These are phyloP conservation scores for Populus trichocarpa DNA, from an alignment of 441 rosid genomes.

Conservation along the genomic window DNA sequence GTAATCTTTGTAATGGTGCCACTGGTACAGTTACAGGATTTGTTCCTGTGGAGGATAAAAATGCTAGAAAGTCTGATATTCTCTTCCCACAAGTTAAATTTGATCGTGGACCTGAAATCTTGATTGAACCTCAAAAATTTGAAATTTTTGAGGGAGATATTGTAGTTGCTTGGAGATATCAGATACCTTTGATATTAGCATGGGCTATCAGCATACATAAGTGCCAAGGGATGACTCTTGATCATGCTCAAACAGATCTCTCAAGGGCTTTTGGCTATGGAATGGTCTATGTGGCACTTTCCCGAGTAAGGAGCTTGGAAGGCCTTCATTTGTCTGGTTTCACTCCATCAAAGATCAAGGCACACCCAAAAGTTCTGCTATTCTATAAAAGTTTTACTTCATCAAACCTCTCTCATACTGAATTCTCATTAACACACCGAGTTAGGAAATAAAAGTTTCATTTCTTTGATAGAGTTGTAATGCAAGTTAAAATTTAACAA, in stretches of 20 bases:
- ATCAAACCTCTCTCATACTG: not conserved
- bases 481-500: not conserved
- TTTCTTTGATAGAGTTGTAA: not conserved
- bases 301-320: conserved; percentile 25
- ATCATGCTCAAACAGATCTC: conserved; percentile 29
- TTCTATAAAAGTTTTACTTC: conserved; percentile 23
- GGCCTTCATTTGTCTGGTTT: conserved; percentile 35
- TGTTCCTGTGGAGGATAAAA: not conserved
- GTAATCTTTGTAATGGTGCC: conserved; percentile 34
- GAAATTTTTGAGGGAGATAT: conserved; percentile 22
- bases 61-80: not conserved
- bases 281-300: conserved; percentile 37
- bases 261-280: conserved; percentile 33
- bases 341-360: conserved; percentile 26
- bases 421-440: not conserved
- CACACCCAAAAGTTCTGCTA: conserved; percentile 32
- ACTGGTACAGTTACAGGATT: conserved; percentile 29
- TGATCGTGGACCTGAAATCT: conserved; percentile 23
- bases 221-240: conserved; percentile 41
- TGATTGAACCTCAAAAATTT: conserved; percentile 23
- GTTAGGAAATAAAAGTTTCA: not conserved
- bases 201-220: conserved; percentile 45
- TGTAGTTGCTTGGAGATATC: conserved; percentile 29
- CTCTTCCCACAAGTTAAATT: conserved; percentile 30
- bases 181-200: conserved; percentile 34